These are phyloP conservation scores for Phaffomyces opuntiae DNA, from an alignment of 805 yeast genomes.

Conservation along the genomic window DNA sequence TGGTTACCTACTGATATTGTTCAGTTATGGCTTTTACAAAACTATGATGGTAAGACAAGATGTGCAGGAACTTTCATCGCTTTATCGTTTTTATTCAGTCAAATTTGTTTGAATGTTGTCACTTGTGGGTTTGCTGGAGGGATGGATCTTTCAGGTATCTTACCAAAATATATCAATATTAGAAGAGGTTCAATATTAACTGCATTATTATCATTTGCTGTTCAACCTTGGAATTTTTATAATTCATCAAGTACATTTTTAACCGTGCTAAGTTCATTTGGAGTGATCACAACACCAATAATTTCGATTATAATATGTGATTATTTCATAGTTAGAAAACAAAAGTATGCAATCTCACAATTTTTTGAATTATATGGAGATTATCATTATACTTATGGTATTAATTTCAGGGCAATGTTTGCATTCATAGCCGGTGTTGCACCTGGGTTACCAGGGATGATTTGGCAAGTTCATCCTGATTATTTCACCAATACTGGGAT, in stretches of 20 bases:
- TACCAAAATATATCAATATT: constrained; percentile 25
- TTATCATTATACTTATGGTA: constrained; percentile 33
- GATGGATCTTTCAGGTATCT: constrained; percentile 22
- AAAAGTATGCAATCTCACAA: constrained; percentile 29
- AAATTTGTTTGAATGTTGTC: constrained; percentile 27
- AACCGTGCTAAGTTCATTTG: constrained; percentile 29
- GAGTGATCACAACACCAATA: constrained; percentile 29
- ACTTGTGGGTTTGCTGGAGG: constrained; percentile 30
- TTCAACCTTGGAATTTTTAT: constrained; percentile 33
- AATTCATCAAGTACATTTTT: constrained; percentile 26
- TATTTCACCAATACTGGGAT: constrained; percentile 30
- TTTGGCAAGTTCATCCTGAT: constrained; percentile 27
- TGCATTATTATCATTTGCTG: constrained; percentile 26
- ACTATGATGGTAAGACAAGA: constrained; percentile 28
- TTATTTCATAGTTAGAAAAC: constrained; percentile 29
- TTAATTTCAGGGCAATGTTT: constrained; percentile 35
- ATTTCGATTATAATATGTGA: constrained; percentile 33
- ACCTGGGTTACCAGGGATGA: constrained; percentile 46
- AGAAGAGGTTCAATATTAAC: constrained; percentile 29
- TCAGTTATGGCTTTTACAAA: constrained; percentile 23
- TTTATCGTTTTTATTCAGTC: constrained; percentile 24
- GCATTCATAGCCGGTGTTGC: constrained; percentile 35
- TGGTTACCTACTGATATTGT: constrained; percentile 32
- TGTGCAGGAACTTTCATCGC: constrained; percentile 32
- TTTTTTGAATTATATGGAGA: constrained; percentile 24